Base-by-base conservation (phyloP, 164 flowering plant species). In the Aristolochia contorta region DNA sequence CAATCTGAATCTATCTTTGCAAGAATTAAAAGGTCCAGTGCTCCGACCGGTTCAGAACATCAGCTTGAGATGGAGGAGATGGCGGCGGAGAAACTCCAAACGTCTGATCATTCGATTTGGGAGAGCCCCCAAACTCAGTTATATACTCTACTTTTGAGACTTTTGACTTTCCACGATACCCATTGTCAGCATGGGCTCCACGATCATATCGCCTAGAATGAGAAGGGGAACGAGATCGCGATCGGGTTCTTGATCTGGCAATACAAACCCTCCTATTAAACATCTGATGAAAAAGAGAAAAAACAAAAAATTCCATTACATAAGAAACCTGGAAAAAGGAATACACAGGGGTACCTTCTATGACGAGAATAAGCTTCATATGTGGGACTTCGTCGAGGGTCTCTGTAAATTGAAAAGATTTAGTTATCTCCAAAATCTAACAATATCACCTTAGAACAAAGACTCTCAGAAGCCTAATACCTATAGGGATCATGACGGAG, bases 321-420 rank as follows among this genome's bases (percentile, higher is more conserved):
- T 18, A 27, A 15, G 46, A 56, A 24, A 14, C 5, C 50, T 15
- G 24, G 32, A 33, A 13, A 61, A 14, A 54, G 4, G 15, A 56
- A 49, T 15, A 52, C 47, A 21, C 61, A 27, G 13, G 60, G 62
- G 32, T 64, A 90, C 99, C 91, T 88, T 71, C 97, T 82, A 41
- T 90, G 79, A 54, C 95, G 99, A 56, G 84, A 77, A 79, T 91
- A 94, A 53, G 97, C 86, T 69, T 94, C 97, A 80, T 94, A 94
- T 18, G 91, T 86, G 22, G 99, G 99, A 72, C 99, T 94, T 67
- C 87, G 68, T 60, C 97, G 78, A 30, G 89, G 47, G 62, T 91
- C 97, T 70, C 97, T 94, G 78, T 52, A 66, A n/a, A 66, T 15
- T 63, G 57, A 41, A 43, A 48, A 61, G 18, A 62, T 32, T 54